Conservation (phyloP, 805 yeast genomes). For the Saccharomycopsis capsularis region DNA sequence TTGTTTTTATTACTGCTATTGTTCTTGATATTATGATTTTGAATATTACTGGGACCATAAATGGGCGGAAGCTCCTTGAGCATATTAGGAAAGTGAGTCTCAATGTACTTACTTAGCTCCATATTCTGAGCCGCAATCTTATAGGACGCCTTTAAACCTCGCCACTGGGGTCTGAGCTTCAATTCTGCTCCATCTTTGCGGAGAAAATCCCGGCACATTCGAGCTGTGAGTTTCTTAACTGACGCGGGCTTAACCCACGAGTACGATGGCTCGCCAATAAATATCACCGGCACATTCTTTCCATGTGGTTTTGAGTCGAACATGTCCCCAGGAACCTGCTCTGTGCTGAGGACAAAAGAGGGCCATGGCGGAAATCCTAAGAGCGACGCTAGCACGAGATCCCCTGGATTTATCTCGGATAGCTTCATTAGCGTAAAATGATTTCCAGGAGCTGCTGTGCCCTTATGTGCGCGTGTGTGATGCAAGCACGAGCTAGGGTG, state of each 20-base stretch:
- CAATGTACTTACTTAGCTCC: neutral
- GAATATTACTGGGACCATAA: neutral
- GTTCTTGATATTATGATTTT: too few relatives aligned
- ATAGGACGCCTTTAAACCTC: neutral
- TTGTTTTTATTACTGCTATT: too few relatives aligned
- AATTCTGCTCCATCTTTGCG: neutral
- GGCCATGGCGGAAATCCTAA: constrained; percentile 4
- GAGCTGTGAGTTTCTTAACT: neutral
- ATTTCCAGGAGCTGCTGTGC: too few relatives aligned
- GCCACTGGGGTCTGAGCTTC: neutral
- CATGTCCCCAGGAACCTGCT: constrained; percentile 1
- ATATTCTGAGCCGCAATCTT: neutral
- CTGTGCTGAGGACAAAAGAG: neutral
- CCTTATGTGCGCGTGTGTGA: too few relatives aligned
- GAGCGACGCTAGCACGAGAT: neutral
- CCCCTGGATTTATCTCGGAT: constrained; percentile 1
- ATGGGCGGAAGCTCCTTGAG: constrained; percentile 24
- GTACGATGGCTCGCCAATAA: constrained; percentile 4
- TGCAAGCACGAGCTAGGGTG: too few relatives aligned
- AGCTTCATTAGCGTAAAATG: neutral
- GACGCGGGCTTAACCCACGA: neutral
- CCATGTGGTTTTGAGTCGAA: constrained; percentile 3
- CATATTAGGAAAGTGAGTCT: constrained; percentile 1
- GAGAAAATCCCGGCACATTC: neutral
- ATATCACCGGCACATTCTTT: neutral